A percentile compares a stretch with the other conserved stretches of the same genome.
Evolutionary conservation across 73 alveolate species (phyloP).

Genomic region (Paramecium octaurelia): DNA sequence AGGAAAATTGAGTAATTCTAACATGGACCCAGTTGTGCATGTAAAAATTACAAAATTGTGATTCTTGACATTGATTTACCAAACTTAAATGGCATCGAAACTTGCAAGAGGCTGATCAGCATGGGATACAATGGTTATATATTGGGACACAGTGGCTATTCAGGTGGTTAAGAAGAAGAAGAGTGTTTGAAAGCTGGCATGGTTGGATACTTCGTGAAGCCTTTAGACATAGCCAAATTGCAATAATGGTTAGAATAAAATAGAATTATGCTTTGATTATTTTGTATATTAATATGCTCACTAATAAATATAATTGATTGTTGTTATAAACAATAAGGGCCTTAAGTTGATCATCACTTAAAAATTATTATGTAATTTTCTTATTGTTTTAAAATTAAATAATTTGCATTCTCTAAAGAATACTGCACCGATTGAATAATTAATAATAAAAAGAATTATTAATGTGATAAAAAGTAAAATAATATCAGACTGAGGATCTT

Average conservation of each 20-base stretch:
- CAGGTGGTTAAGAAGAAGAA: background rate
- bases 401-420: no score
- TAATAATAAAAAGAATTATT: background rate
- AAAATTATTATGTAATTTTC: no score
- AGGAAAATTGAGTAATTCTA: background rate
- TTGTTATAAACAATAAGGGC: no score
- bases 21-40: slow-evolving; percentile 11
- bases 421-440: no score
- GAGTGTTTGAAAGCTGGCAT: slow-evolving; percentile 38
- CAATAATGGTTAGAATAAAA: slow-evolving; percentile 17
- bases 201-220: background rate
- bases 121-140: background rate
- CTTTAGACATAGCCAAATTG: background rate
- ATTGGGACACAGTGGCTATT: slow-evolving; percentile 21
- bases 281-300: background rate
- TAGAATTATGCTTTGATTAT: background rate
- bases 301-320: background rate
- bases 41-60: background rate
- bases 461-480: background rate
- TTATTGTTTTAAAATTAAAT: no score
- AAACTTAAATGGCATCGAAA: background rate
- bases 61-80: slow-evolving; percentile 16
- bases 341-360: no score
- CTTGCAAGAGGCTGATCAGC: background rate
- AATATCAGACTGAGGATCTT: background rate